Percentiles rank a stretch among this genome's conserved stretches.
These are phyloP conservation scores for Trichosporon sp. DNA, from an alignment of 1,284 basidiomycete species.

Conservation along the genomic window DNA sequence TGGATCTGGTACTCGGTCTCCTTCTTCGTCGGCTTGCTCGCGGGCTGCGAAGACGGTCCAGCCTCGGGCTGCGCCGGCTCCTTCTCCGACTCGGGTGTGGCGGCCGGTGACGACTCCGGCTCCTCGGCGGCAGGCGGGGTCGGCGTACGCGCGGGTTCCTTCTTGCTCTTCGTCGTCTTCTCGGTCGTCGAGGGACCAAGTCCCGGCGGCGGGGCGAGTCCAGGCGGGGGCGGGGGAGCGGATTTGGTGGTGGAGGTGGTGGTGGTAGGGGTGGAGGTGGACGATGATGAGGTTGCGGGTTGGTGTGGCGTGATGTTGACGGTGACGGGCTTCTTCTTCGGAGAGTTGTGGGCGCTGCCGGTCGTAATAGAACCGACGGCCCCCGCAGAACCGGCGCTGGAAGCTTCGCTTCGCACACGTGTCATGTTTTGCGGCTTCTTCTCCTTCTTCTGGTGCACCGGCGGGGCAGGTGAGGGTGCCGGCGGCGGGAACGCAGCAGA, in stretches of 20 bases:
- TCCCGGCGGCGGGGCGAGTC: constrained; percentile 19
- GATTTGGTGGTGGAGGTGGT: constrained; percentile 54
- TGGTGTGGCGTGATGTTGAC: constrained; percentile 5
- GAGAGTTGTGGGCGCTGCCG: constrained; percentile 36
- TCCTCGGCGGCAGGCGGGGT: neutral
- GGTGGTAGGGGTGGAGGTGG: constrained; percentile 47
- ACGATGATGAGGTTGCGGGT: constrained; percentile 2
- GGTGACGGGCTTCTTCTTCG: constrained; percentile 34
- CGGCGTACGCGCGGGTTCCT: neutral
- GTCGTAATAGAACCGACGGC: constrained; percentile 12
- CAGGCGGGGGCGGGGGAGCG: constrained; percentile 52
- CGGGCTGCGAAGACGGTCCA: constrained; percentile 36
- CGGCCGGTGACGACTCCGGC: neutral
- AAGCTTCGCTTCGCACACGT: constrained; percentile 36
- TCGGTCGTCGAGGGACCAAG: constrained; percentile 5
- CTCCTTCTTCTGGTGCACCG: constrained; percentile 21
- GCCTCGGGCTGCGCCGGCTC: constrained; percentile 35
- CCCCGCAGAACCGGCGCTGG: constrained; percentile 22
- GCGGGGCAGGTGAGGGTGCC: constrained; percentile 61
- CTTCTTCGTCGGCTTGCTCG: constrained; percentile 13
- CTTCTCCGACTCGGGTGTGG: neutral
- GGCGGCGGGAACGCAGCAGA: constrained; percentile 52
- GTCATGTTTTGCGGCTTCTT: constrained; percentile 30
- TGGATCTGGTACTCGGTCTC: constrained; percentile 49
- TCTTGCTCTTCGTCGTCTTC: neutral